Evolutionary conservation across 2,329 filamentous ascomycete genomes (phyloP).

Genomic region (Ascochyta koolunga): DNA sequence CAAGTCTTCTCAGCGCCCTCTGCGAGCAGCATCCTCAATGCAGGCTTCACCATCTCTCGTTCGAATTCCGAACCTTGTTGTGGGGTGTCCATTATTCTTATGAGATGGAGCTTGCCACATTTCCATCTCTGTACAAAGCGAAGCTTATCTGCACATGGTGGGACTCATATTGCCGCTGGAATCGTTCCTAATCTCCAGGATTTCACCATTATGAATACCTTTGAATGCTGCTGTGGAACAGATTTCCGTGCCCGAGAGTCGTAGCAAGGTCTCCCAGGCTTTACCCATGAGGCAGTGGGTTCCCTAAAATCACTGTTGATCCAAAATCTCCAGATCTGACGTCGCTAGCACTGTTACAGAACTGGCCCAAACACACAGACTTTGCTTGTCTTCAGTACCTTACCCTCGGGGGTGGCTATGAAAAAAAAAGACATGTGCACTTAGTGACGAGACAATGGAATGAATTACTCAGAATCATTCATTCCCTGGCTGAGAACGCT

Average conservation of each 20-base stretch:
- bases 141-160: neutral
- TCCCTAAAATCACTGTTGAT: conserved; percentile 16
- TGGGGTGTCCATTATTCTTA: conserved; percentile 28
- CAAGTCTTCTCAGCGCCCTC: conserved; percentile 23
- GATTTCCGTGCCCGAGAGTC: conserved; percentile 1
- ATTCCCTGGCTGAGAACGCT: conserved; percentile 11
- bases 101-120: conserved; percentile 32
- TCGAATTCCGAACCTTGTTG: conserved; percentile 26
- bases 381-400: conserved; percentile 26
- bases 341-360: conserved; percentile 21
- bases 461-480: conserved; percentile 18
- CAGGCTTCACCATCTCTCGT: conserved; percentile 28
- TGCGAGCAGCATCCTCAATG: conserved; percentile 23
- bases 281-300: conserved; percentile 9
- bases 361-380: conserved; percentile 27
- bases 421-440: neutral
- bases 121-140: conserved; percentile 24
- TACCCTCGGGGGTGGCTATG: conserved; percentile 14
- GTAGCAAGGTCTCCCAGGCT: conserved; percentile 30
- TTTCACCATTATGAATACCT: conserved; percentile 12
- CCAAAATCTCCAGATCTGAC: conserved; percentile 24
- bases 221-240: neutral
- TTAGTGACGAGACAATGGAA: conserved; percentile 26
- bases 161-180: conserved; percentile 20
- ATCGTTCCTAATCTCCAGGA: conserved; percentile 32